phyloP scores from a whole-genome alignment of 345 rosid species.

The Hypericum perforatum region DNA sequence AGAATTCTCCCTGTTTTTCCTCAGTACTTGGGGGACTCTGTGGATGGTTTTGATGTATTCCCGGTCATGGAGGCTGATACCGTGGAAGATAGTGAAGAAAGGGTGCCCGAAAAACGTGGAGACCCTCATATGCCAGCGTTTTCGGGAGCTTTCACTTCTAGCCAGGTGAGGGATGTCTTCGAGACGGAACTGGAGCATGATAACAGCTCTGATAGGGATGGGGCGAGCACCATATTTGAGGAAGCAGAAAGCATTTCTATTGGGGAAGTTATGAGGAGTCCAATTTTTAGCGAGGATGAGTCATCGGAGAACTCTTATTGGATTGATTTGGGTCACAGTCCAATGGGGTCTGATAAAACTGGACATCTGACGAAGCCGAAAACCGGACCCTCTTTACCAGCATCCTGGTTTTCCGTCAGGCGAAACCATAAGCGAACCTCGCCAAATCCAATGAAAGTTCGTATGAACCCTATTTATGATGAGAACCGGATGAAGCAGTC shows the following conservation, averaged over 20 bases:
- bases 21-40: constrained; percentile 59
- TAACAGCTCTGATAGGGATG: constrained; percentile 65
- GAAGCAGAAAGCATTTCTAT: constrained; percentile 69
- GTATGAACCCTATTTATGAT: constrained; percentile 28
- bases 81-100: constrained; percentile 28
- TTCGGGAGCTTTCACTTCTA: constrained; percentile 66
- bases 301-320: constrained; percentile 58
- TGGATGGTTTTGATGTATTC: constrained; percentile 55
- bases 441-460: constrained; percentile 28
- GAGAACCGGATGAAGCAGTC: constrained; percentile 18
- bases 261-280: constrained; percentile 74
- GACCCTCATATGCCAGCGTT: constrained; percentile 60
- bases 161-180: constrained; percentile 72
- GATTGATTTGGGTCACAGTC: constrained; percentile 72
- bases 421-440: constrained; percentile 28
- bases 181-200: constrained; percentile 66
- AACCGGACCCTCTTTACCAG: constrained; percentile 29
- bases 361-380: constrained; percentile 25
- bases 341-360: constrained; percentile 35
- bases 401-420: constrained; percentile 41
- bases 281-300: constrained; percentile 55
- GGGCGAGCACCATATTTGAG: constrained; percentile 69
- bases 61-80: constrained; percentile 36
- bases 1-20: constrained; percentile 64
- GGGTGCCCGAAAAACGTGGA: constrained; percentile 26